Percentiles rank a stretch among this genome's conserved stretches.
Evolutionary conservation across 768 basidiomycete species (phyloP).

Genomic region (Rhizopogon roseolus): DNA sequence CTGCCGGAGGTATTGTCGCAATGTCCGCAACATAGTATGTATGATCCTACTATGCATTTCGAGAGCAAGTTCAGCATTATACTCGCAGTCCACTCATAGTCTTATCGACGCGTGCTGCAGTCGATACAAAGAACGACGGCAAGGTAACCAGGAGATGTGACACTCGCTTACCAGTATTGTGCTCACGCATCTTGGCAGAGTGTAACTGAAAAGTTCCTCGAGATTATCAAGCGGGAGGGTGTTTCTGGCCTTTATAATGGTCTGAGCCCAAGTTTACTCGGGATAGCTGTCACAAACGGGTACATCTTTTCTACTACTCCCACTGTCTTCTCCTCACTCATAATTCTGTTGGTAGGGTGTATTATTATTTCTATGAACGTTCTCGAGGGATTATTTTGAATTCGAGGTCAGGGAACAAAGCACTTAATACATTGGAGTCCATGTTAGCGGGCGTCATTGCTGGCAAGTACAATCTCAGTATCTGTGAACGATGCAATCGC

Average conservation of each 20-base stretch:
- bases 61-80: background rate
- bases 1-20: conserved; percentile 83
- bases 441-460: conserved; percentile 87
- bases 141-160: conserved; percentile 43
- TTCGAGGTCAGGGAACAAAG: conserved; percentile 55
- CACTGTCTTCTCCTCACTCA: background rate
- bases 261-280: conserved; percentile 76
- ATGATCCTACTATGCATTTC: background rate
- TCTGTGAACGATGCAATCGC: background rate
- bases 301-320: conserved; percentile 24
- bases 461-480: conserved; percentile 38
- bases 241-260: conserved; percentile 83
- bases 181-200: conserved; percentile 37
- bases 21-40: conserved; percentile 88
- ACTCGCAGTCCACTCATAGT: conserved; percentile 78
- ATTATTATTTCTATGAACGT: conserved; percentile 90
- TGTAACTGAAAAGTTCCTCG: conserved; percentile 58
- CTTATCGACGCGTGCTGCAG: conserved; percentile 89
- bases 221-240: conserved; percentile 83
- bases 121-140: conserved; percentile 74
- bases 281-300: conserved; percentile 94
- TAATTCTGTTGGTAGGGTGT: conserved; percentile 49
- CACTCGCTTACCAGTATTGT: background rate
- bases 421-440: conserved; percentile 80
- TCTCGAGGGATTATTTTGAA: conserved; percentile 54